These are phyloP conservation scores for Podospora pseudocomata DNA, from an alignment of 495 filamentous ascomycete genomes.

Conservation along the genomic window DNA sequence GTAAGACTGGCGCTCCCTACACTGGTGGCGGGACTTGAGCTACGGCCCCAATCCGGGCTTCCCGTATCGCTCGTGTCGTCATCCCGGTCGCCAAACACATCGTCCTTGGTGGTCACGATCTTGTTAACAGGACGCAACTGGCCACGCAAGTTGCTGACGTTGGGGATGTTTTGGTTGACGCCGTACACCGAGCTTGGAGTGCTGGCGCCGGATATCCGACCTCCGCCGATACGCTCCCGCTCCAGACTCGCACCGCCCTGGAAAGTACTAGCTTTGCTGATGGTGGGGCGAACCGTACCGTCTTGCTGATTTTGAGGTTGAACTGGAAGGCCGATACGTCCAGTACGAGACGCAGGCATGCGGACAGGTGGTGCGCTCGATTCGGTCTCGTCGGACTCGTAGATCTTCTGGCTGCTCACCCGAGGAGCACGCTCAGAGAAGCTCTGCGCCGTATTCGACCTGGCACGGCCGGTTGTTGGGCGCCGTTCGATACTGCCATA, in stretches of 20 bases:
- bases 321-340: slow-evolving; percentile 39
- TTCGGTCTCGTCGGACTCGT: slow-evolving; percentile 37
- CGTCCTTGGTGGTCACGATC: slow-evolving; percentile 41
- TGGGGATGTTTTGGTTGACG: slow-evolving; percentile 28
- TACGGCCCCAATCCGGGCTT: slow-evolving; percentile 59
- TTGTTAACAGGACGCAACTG: slow-evolving; percentile 43
- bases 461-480: slow-evolving; percentile 35
- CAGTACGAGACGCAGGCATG: slow-evolving; percentile 59
- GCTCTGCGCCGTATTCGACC: slow-evolving; percentile 47
- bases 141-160: slow-evolving; percentile 37
- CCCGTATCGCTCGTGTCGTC: slow-evolving; percentile 58
- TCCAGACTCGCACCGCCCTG: slow-evolving; percentile 29
- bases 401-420: slow-evolving; percentile 34
- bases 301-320: slow-evolving; percentile 33
- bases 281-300: slow-evolving; percentile 37
- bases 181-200: slow-evolving; percentile 30
- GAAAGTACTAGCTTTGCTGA: slow-evolving; percentile 43
- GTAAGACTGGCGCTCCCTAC: slow-evolving; percentile 49
- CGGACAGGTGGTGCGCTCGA: slow-evolving; percentile 43
- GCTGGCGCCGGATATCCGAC: slow-evolving; percentile 24
- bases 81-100: slow-evolving; percentile 62
- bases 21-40: slow-evolving; percentile 61
- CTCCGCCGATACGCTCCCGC: slow-evolving; percentile 25
- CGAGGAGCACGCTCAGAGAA: slow-evolving; percentile 41
- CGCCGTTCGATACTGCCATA: slow-evolving; percentile 29